phyloP scores from a whole-genome alignment of 148 eudicot species.

The Hydrangea macrophylla region DNA sequence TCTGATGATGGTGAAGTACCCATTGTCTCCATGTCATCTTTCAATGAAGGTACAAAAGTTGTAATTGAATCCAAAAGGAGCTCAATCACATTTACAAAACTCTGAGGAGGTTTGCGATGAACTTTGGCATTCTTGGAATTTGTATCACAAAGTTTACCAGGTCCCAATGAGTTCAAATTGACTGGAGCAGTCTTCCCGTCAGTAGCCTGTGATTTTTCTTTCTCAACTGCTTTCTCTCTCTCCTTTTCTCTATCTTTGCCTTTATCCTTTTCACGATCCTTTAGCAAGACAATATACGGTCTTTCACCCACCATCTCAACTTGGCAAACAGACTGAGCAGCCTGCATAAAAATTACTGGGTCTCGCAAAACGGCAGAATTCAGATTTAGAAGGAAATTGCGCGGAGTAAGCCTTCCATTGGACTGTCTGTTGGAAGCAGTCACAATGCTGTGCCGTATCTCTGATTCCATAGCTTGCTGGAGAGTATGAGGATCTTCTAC shows the following conservation, averaged over 20 bases:
- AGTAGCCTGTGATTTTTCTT: no score
- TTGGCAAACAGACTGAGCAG: conserved; percentile 91
- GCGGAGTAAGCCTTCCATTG: conserved; percentile 81
- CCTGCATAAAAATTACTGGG: conserved; percentile 83
- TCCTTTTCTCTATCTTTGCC: conserved; percentile 70
- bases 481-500: conserved; percentile 98
- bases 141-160: conserved; percentile 63
- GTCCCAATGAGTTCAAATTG: no score
- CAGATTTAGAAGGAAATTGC: conserved; percentile 70
- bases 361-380: conserved; percentile 73
- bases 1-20: conserved; percentile 40
- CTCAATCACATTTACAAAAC: conserved; percentile 82
- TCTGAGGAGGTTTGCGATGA: conserved; percentile 78
- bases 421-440: conserved; percentile 74
- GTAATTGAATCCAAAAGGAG: conserved; percentile 70
- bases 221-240: no score
- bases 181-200: no score
- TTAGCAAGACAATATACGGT: conserved; percentile 73
- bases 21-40: conserved; percentile 47
- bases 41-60: conserved; percentile 58
- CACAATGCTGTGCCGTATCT: conserved; percentile 75
- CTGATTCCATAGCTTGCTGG: conserved; percentile 97
- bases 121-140: conserved; percentile 56
- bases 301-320: conserved; percentile 97
- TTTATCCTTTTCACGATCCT: conserved; percentile 90